phyloP scores from a whole-genome alignment of 768 basidiomycete species.

The Candolleomyces eurysporus region DNA sequence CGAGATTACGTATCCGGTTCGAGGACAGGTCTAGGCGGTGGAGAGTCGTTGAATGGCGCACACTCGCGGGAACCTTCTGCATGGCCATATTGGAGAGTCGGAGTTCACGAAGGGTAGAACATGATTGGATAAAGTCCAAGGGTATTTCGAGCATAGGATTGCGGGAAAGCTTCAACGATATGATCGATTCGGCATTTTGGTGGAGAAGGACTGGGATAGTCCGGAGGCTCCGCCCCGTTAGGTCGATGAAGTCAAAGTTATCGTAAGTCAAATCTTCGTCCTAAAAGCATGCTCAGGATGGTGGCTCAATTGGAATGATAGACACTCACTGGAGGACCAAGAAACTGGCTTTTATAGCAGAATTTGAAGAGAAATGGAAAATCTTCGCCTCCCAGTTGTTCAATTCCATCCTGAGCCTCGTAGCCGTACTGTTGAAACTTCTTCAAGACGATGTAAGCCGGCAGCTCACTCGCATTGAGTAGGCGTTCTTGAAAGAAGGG shows the following conservation, averaged over 20 bases:
- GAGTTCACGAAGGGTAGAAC: constrained; percentile 79
- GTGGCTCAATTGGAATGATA: not conserved
- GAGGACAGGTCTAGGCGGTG: constrained; percentile 85
- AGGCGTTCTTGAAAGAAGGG: constrained; percentile 62
- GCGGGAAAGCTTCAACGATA: constrained; percentile 83
- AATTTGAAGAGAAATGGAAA: constrained; percentile 86
- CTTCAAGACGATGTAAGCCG: constrained; percentile 79
- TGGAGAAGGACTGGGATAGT: constrained; percentile 89
- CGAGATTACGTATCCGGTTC: constrained; percentile 87
- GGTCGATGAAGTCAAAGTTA: constrained; percentile 74
- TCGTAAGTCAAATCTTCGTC: constrained; percentile 74
- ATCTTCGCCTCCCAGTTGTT: constrained; percentile 74
- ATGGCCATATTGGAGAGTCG: constrained; percentile 89
- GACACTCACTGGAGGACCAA: constrained; percentile 58
- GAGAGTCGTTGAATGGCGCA: constrained; percentile 72
- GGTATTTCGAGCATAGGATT: constrained; percentile 97
- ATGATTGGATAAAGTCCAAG: constrained; percentile 92
- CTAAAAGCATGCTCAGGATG: constrained; percentile 32
- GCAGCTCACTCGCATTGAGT: constrained; percentile 76
- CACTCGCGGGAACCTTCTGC: constrained; percentile 86
- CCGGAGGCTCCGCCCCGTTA: constrained; percentile 75
- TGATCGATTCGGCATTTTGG: constrained; percentile 78
- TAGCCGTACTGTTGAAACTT: constrained; percentile 90
- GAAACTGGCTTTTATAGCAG: constrained; percentile 77
- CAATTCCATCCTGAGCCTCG: constrained; percentile 72